Base-by-base conservation (phyloP, 768 basidiomycete genomes). In the Udeniomyces megalosporus region DNA sequence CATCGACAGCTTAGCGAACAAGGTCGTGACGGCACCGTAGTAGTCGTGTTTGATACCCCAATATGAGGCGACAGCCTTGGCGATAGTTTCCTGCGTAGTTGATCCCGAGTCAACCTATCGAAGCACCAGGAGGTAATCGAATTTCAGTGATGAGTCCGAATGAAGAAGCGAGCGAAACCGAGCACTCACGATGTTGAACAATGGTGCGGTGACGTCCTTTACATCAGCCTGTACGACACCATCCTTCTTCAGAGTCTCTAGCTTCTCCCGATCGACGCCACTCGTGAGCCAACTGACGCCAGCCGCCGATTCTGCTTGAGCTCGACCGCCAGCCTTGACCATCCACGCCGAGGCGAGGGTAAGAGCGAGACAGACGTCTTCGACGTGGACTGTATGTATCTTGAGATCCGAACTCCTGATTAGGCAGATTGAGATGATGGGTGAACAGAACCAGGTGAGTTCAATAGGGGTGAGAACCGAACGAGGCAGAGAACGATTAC, bases 311-410 rank as follows among this genome's bases (percentile, higher is more conserved):
- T 85, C 75, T 0, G 86, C 88, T 53, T 83, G 77, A 58, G 76
- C 75, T 32, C 86, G 80, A 57, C 84, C 85, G 7, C 80, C 73
- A 26, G 76, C 70, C 14, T 76, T 77, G 3, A 44, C 29, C 4
- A 61, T 31, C 88, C 88, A 91, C 50, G 79, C 71, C 14, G 87
- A 85, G 60, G 78, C 83, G 26, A 85, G 80, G 84, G 84, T 88
- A 60, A 82, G 71, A 22, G 80, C 85, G 24, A 82, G 83, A n/a
- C 84, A 83, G 52, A 90, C 78, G 69, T 91, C 88, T 12, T 83
- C 82, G 20, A 82, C 75, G 69, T 91, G 88, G 46, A 88, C 75
- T 0, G 86, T 87, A 68, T 89, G 79, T 32, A 70, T 68, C 7
- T 67, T 68, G 44, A 68, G 47, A n/a, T 67, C 56, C 22, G 65